Conservation (phyloP, 2,329 filamentous ascomycete genomes). For the Tolypocladium inflatum region DNA sequence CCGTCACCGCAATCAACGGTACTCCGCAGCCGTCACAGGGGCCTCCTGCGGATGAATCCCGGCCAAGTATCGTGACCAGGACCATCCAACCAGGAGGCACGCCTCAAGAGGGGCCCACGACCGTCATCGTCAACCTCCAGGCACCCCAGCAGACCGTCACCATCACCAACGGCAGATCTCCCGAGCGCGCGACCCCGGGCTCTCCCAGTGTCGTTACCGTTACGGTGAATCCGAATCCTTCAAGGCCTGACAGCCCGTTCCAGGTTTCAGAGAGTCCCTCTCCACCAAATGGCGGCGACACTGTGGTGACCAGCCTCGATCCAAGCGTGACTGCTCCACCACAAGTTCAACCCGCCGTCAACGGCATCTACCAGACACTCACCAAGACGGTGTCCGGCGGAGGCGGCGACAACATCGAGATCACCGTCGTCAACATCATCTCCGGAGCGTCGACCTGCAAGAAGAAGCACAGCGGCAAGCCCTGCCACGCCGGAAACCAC, state of each 20-base stretch:
- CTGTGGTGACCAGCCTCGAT: neutral
- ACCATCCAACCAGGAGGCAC: slow-evolving; percentile 7
- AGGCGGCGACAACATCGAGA: slow-evolving; percentile 17
- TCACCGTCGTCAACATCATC: slow-evolving; percentile 19
- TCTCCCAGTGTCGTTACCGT: neutral
- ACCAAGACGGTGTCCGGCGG: slow-evolving; percentile 12
- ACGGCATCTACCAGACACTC: slow-evolving; percentile 10
- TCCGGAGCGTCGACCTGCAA: slow-evolving; percentile 19
- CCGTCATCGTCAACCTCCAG: slow-evolving; percentile 4
- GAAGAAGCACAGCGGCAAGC: slow-evolving; percentile 15
- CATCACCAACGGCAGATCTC: neutral
- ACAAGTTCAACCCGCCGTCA: slow-evolving; percentile 5
- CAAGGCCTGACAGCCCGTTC: neutral
- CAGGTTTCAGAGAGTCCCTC: neutral
- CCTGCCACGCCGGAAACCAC: slow-evolving; percentile 9
- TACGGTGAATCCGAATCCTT: neutral
- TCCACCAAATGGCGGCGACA: neutral
- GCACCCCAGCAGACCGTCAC: slow-evolving; percentile 6
- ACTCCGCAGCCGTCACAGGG: neutral
- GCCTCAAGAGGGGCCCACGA: slow-evolving; percentile 7
- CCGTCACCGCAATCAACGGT: slow-evolving; percentile 1
- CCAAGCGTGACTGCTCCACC: slow-evolving; percentile 11
- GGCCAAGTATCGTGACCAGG: slow-evolving; percentile 8
- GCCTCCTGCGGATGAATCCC: neutral
- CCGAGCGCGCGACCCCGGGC: neutral